Base-by-base conservation (phyloP, 1,284 basidiomycete species). In the Spongiforma sp. region DNA sequence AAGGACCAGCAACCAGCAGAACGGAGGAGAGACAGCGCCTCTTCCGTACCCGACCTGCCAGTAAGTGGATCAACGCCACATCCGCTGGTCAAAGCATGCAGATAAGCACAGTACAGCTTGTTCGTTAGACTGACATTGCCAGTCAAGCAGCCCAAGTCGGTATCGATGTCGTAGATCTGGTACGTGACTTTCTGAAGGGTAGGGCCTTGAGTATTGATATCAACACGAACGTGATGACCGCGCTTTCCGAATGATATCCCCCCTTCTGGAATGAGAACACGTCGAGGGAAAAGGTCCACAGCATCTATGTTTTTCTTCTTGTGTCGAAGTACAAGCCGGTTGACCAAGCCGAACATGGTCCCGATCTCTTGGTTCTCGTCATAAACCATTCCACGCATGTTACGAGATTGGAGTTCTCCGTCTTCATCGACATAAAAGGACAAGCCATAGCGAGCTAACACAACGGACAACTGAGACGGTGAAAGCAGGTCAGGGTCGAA, bases 51-150 rank as follows among this genome's bases (percentile, higher is more conserved):
- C 1, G 80, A 81, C 37, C 74, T 78, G 14, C 77, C 69, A 0
- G 81, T 83, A 11, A 87, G 71, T 1, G 81, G 82, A 68, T 87
- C 86, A 6, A 77, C 74, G 8, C 82, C 73, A 34, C 76, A 77
- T 6, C 66, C 68, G 39, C 79, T 79, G 0, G 81, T 85, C 7
- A 82, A 57, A 4, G 82, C 82, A 55, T 86, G 85, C 17, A 86
- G 73, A 57, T 82, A 82, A 1, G 79, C 73, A 54, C 75, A 77
- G 65, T 78, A 84, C 4, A 83, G 66, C 56, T 75, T 76, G 65
- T 75, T 78, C 2, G 71, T 71, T 52, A 82, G 64, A 19, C 72
- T 77, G 37, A 63, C 64, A 32, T 71, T 73, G 4, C 79, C 77
- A 1, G 73, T 71, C 7, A 86, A 69, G 56, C 75, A 72, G 15